Conservation (phyloP, 2,329 filamentous ascomycete species). For the Hymenoscyphus linearis region DNA sequence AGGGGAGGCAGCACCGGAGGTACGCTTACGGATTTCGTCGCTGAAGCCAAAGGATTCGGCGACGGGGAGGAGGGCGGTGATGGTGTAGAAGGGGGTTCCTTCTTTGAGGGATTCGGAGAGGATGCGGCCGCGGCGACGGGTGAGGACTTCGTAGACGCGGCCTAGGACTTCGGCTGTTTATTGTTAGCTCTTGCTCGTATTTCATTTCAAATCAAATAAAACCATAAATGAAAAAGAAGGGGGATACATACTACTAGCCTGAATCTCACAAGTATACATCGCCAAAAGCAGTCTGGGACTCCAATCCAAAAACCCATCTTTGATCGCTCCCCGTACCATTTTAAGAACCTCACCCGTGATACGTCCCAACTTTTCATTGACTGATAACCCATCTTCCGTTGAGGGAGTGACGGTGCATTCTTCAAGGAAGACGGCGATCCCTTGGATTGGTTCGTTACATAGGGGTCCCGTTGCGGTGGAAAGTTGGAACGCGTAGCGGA, state of each 20-base stretch:
- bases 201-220: too few relatives aligned
- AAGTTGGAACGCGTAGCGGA: slow-evolving; percentile 90
- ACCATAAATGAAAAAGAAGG: too few relatives aligned
- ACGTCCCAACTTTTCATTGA: slow-evolving; percentile 65
- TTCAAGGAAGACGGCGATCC: slow-evolving; percentile 86
- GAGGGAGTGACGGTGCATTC: slow-evolving; percentile 59
- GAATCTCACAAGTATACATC: slow-evolving; percentile 98
- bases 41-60: slow-evolving; percentile 94
- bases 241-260: slow-evolving; percentile 71
- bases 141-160: slow-evolving; percentile 96
- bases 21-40: slow-evolving; percentile 94
- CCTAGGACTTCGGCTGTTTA: slow-evolving; percentile 78
- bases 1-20: slow-evolving; percentile 82
- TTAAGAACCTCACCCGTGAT: slow-evolving; percentile 92
- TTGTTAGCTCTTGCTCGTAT: too few relatives aligned
- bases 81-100: slow-evolving; percentile 94
- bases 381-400: slow-evolving; percentile 47
- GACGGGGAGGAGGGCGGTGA: slow-evolving; percentile 80
- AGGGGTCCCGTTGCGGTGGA: slow-evolving; percentile 83
- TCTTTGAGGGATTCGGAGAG: slow-evolving; percentile 89
- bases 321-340: slow-evolving; percentile 77
- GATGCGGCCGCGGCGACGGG: slow-evolving; percentile 82
- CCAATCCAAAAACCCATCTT: slow-evolving; percentile 89
- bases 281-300: slow-evolving; percentile 89
- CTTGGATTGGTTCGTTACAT: slow-evolving; percentile 89